Base-by-base conservation (phyloP, 768 basidiomycete genomes). In the Lactarius vividus region DNA sequence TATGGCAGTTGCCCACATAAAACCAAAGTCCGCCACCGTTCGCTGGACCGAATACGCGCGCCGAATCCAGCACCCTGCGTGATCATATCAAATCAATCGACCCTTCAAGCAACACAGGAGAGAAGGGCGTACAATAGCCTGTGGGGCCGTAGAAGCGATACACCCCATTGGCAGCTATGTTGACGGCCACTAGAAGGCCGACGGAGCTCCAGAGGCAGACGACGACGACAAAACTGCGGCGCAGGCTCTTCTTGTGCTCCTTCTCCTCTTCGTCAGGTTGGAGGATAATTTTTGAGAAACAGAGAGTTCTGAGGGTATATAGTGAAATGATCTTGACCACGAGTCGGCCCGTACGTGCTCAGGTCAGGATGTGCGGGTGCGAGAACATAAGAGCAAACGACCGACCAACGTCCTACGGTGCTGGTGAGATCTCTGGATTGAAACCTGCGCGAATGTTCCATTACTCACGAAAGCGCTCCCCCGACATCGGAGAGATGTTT, bases 21-120 rank as follows among this genome's bases (percentile, higher is more conserved):
- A 83, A 4, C 80, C 68, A 67, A 83, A 85, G 64, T 83, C 82
- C 2, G 82, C 75, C 15, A 76, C 76, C 23, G 83, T 79, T 49
- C 75, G 76, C 64, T 82, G 78, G 5, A 69, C 69, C n/a, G 68
- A 68, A 67, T 74, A 81, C 0, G 71, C 58, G 10, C 71, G 57
- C 2, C 67, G 66, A 33, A 84, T 83, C 83, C 83, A 84, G 67
- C 83, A 83, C 83, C 82, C 82, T 82, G 31, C 29, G 8, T 56
- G 55, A 18, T 13, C 10, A 11, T 33, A 18, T 35, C 18, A 35
- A 31, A 56, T 33, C 46, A 26, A 44, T 39, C 58, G 4, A 18
- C 4, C 37, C 16, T 46, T 46, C 46, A 52, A 7, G 15, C 11
- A 5, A 29, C 31, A 29, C n/a, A 23, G 20, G 2, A 16, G 37